Percentiles rank a stretch among this genome's conserved stretches.
These are phyloP conservation scores for Heliosperma pusillum DNA, from an alignment of 148 eudicot species.

Conservation along the genomic window DNA sequence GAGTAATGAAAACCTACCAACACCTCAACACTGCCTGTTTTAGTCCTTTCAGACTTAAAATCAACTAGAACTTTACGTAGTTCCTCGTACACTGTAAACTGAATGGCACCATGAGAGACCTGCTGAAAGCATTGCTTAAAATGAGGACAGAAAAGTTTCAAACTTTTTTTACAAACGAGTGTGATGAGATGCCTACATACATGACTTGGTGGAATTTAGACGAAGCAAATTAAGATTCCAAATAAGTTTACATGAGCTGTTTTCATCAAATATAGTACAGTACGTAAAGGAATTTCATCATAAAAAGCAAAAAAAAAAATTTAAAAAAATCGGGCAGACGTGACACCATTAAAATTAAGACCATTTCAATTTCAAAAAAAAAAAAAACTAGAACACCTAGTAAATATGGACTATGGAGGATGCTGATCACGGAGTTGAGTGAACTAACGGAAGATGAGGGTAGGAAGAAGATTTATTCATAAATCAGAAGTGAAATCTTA, in stretches of 20 bases:
- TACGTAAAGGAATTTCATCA: not conserved
- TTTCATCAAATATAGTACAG: conserved; percentile 4
- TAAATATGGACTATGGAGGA: not conserved
- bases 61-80: conserved; percentile 57
- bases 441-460: not conserved
- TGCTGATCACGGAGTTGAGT: not conserved
- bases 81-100: conserved; percentile 96
- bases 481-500: conserved; percentile 28
- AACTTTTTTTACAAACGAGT: not conserved
- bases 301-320: not conserved
- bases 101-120: conserved; percentile 99
- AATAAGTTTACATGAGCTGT: not conserved
- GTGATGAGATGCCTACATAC: not conserved
- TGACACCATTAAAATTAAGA: not conserved
- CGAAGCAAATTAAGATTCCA: not conserved
- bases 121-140: conserved; percentile 45
- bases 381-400: conserved; percentile 8
- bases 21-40: conserved; percentile 31
- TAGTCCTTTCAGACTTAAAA: conserved; percentile 36
- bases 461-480: not conserved
- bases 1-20: conserved; percentile 46
- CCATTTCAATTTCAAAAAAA: not conserved
- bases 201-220: not conserved
- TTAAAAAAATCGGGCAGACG: not conserved
- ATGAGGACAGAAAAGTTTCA: conserved; percentile 16